These are phyloP conservation scores for Beauveria bassiana DNA, from an alignment of 2,329 filamentous ascomycete genomes.

Conservation along the genomic window DNA sequence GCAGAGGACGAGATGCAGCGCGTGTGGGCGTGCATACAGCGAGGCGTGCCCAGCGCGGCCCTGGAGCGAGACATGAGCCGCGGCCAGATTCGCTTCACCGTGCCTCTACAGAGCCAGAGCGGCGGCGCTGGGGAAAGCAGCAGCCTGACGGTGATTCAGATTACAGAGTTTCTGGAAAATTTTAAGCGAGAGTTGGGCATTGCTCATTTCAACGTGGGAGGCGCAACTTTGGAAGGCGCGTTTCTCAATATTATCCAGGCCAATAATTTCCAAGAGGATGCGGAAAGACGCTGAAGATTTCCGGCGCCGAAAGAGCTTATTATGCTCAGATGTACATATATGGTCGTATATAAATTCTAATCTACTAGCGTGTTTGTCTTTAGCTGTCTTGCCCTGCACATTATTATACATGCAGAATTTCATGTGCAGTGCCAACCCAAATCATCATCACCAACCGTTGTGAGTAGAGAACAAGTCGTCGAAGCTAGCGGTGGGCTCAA, in stretches of 20 bases:
- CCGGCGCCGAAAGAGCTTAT: background rate
- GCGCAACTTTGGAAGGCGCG: conserved; percentile 61
- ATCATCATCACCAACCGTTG: no score
- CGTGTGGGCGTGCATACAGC: conserved; percentile 47
- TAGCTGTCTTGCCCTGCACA: no score
- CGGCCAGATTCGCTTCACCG: conserved; percentile 47
- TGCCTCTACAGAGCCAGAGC: background rate
- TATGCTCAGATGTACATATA: background rate
- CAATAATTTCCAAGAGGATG: conserved; percentile 33
- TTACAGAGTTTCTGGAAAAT: conserved; percentile 40
- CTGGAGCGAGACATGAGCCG: conserved; percentile 54
- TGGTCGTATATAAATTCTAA: no score
- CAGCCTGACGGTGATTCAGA: background rate
- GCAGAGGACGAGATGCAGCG: conserved; percentile 45
- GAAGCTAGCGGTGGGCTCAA: background rate
- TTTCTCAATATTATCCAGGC: conserved; percentile 61
- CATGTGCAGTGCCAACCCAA: no score
- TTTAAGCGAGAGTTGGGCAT: conserved; percentile 50
- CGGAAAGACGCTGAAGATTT: background rate
- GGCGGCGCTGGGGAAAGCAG: background rate
- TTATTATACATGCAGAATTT: no score
- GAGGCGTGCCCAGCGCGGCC: conserved; percentile 42
- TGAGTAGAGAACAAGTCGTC: background rate
- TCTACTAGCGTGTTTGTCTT: no score
- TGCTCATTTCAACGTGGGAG: conserved; percentile 58